These are phyloP conservation scores for Phytophthora quininea DNA, from an alignment of 352 stramenopile species.

Conservation along the genomic window DNA sequence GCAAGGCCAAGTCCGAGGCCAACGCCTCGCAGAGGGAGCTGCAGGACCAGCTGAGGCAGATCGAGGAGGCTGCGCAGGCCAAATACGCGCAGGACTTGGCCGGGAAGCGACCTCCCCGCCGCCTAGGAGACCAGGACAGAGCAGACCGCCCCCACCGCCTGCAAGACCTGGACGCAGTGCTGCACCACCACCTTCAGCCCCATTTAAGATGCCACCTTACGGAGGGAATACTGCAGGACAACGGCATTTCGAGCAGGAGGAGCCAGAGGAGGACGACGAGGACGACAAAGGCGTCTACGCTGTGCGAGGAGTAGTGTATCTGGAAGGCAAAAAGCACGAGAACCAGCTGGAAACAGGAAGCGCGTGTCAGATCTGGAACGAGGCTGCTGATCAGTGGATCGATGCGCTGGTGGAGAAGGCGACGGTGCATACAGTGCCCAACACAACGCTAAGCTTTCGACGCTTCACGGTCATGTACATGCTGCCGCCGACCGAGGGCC, in stretches of 20 bases:
- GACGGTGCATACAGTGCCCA: slow-evolving; percentile 63
- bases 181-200: slow-evolving; percentile 4
- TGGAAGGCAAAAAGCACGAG: slow-evolving; percentile 83
- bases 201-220: slow-evolving; percentile 1
- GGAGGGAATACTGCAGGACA: slow-evolving; percentile 6
- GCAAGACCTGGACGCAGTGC: slow-evolving; percentile 5
- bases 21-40: slow-evolving; percentile 60
- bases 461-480: slow-evolving; percentile 76
- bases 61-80: slow-evolving; percentile 69
- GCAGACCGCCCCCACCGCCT: neutral
- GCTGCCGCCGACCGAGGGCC: slow-evolving; percentile 22
- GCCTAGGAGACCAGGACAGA: slow-evolving; percentile 34
- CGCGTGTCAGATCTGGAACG: slow-evolving; percentile 83
- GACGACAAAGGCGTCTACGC: slow-evolving; percentile 78
- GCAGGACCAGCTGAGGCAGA: slow-evolving; percentile 69
- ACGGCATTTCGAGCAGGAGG: slow-evolving; percentile 12
- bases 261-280: slow-evolving; percentile 44
- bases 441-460: slow-evolving; percentile 68
- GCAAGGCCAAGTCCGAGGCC: slow-evolving; percentile 71
- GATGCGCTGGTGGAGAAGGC: slow-evolving; percentile 74
- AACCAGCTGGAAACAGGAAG: slow-evolving; percentile 70
- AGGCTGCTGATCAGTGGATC: slow-evolving; percentile 77
- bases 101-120: slow-evolving; percentile 29
- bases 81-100: slow-evolving; percentile 69
- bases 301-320: slow-evolving; percentile 71